These are phyloP conservation scores for Coprinopsis marcescibilis DNA, from an alignment of 768 basidiomycete genomes.

Conservation along the genomic window DNA sequence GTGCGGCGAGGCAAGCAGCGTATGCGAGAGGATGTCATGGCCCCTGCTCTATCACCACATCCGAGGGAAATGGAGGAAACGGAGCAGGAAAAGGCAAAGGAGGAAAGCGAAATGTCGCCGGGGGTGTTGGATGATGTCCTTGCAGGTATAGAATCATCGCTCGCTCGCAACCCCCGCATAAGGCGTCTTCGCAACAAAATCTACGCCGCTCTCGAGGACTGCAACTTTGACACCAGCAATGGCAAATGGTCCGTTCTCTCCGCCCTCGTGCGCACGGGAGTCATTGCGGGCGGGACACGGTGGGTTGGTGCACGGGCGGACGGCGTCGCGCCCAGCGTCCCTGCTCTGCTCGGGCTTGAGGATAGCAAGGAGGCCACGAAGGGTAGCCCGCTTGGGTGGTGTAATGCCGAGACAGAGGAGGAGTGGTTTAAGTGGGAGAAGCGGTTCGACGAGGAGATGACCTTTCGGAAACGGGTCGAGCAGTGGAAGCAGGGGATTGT, in stretches of 20 bases:
- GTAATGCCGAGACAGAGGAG: slow-evolving; percentile 37
- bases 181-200: slow-evolving; percentile 28
- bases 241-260: slow-evolving; percentile 44
- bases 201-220: slow-evolving; percentile 26
- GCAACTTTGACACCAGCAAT: slow-evolving; percentile 33
- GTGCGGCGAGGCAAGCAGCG: too few species aligned
- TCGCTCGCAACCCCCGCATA: slow-evolving; percentile 16
- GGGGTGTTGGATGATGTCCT: not conserved
- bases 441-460: slow-evolving; percentile 23
- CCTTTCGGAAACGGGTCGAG: slow-evolving; percentile 21
- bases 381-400: slow-evolving; percentile 26
- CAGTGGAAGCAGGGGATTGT: slow-evolving; percentile 20
- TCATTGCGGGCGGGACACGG: slow-evolving; percentile 32
- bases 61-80: too few species aligned
- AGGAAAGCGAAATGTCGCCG: not conserved
- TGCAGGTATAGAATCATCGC: slow-evolving; percentile 1
- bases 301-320: slow-evolving; percentile 22
- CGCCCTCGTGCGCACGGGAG: slow-evolving; percentile 33
- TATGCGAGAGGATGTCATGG: too few species aligned
- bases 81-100: not conserved
- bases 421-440: slow-evolving; percentile 45
- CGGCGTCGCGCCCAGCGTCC: slow-evolving; percentile 19
- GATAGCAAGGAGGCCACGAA: not conserved
- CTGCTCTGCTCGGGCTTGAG: slow-evolving; percentile 12
- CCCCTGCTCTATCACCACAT: too few species aligned